phyloP scores from a whole-genome alignment of 345 rosid species.

The Moringa oleifera region DNA sequence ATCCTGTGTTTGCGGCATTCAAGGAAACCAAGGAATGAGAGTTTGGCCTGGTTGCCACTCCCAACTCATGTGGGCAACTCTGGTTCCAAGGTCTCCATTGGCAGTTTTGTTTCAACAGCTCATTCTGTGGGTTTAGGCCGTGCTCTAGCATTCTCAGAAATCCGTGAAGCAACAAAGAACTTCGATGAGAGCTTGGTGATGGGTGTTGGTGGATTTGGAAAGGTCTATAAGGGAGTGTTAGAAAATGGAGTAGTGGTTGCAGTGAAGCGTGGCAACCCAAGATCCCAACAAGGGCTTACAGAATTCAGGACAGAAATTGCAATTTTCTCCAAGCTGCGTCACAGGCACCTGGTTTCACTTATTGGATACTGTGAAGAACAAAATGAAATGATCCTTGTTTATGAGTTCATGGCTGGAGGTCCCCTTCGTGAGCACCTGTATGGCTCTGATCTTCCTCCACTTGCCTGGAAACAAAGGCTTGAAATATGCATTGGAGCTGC shows the following conservation, averaged over 20 bases:
- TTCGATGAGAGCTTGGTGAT: conserved; percentile 15
- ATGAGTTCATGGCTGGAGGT: conserved; percentile 14
- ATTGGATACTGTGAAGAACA: conserved; percentile 7
- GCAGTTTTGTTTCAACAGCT: conserved; percentile 18
- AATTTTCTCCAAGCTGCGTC: conserved; percentile 13
- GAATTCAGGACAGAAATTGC: conserved; percentile 18
- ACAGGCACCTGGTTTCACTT: conserved; percentile 4
- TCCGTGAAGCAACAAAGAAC: conserved; percentile 18
- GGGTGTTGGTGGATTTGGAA: conserved; percentile 19
- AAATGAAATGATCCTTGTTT: conserved; percentile 10
- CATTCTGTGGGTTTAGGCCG: conserved; percentile 16
- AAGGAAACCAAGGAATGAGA: conserved; percentile 11
- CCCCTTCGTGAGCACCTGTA: conserved; percentile 13
- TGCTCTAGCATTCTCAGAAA: conserved; percentile 15
- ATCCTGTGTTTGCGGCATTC: not conserved
- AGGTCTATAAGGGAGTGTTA: conserved; percentile 13
- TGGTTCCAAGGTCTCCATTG: conserved; percentile 17
- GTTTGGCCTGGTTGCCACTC: conserved; percentile 12
- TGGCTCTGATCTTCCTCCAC: conserved; percentile 8
- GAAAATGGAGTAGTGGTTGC: conserved; percentile 10
- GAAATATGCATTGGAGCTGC: conserved; percentile 15
- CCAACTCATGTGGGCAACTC: conserved; percentile 15
- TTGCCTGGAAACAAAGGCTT: conserved; percentile 12
- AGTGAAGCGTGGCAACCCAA: conserved; percentile 12
- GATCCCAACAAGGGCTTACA: conserved; percentile 12